Evolutionary conservation across 139 green algal species (phyloP), one percentile per base, ranked within the genome.

Genomic region (Spirogloea muscicola): DNA sequence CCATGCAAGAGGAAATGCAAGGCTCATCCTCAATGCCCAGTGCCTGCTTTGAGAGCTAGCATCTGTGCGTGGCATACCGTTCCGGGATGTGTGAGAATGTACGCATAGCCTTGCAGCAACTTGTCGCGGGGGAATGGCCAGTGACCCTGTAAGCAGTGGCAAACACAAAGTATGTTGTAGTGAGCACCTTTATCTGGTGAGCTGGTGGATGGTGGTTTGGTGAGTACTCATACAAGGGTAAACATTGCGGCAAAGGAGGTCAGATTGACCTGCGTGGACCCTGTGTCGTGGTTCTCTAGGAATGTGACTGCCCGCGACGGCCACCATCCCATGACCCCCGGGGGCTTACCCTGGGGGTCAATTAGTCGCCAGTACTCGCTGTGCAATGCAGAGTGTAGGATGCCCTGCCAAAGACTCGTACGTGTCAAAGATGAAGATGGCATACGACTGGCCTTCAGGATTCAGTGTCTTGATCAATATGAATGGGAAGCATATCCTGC

Each of bases 341-440:
- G 76, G 0, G 85, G 80, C 67, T 86, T 87, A 60, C 74, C 79
- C 21, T 85, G 49, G 2, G 59, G 42, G 86, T 98, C 93, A 29
- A 91, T 86, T 41, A 98, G 86, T 18, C 95, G 89, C 94, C 94
- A 98, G 84, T 96, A 96, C 87, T 98, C 93, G 16, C 84, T 21
- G 90, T 84, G 7, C 69, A 97, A 86, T 2, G 94, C 94, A 74
- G 96, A 92, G 76, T 98, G 94, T 79, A 89, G 67, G 37, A 88
- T 84, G 39, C 87, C 94, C 80, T 88, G 66, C 36, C 51, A 66
- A 61, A 46, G 18, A 66, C 18, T 61, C 18, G n/a, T n/a, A n/a
- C n/a, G n/a, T n/a, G n/a, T n/a, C n/a, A n/a, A n/a, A n/a, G n/a
- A n/a, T n/a, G n/a, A n/a, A n/a, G n/a, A n/a, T n/a, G n/a, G n/a